Conservation (phyloP, 23 red algal species). For the Chondrus crispus region DNA sequence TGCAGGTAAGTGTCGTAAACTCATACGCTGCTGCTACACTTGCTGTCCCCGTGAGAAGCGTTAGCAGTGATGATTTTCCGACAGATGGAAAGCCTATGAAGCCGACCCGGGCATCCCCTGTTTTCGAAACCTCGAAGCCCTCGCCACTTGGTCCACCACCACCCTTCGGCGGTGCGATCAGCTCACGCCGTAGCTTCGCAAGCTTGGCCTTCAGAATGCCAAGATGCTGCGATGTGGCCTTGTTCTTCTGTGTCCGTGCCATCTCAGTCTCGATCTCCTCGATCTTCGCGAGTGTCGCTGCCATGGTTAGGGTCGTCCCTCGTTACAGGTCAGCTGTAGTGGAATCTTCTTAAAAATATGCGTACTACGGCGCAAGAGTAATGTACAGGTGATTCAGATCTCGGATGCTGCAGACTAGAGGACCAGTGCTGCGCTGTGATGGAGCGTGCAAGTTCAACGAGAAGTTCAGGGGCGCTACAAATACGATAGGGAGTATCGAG, state of each 20-base stretch:
- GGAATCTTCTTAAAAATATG: too few species aligned
- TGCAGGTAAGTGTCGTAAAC: conserved; percentile 97
- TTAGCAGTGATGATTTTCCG: conserved; percentile 93
- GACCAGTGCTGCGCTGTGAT: too few species aligned
- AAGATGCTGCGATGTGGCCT: conserved; percentile 89
- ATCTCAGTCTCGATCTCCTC: conserved; percentile 97
- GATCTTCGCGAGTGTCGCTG: conserved; percentile 67
- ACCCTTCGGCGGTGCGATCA: conserved; percentile 70
- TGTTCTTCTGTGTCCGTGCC: conserved; percentile 96
- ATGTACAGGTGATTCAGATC: too few species aligned
- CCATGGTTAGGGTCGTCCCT: too few species aligned
- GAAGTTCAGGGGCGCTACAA: too few species aligned
- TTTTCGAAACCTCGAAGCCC: conserved; percentile 97
- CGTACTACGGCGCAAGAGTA: too few species aligned
- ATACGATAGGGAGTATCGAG: too few species aligned
- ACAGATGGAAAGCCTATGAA: conserved; percentile 96
- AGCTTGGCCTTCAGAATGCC: conserved; percentile 95
- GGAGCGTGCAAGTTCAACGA: too few species aligned
- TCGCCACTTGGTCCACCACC: conserved; percentile 75
- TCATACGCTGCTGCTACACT: conserved; percentile 90
- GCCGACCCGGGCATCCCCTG: conserved; percentile 92
- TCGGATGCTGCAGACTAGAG: too few species aligned
- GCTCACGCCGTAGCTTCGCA: conserved; percentile 91
- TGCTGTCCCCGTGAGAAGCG: conserved; percentile 69
- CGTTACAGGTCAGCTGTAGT: too few species aligned